Conservation (phyloP, 768 basidiomycete genomes). For the Strobilomyces echinocephalus region DNA sequence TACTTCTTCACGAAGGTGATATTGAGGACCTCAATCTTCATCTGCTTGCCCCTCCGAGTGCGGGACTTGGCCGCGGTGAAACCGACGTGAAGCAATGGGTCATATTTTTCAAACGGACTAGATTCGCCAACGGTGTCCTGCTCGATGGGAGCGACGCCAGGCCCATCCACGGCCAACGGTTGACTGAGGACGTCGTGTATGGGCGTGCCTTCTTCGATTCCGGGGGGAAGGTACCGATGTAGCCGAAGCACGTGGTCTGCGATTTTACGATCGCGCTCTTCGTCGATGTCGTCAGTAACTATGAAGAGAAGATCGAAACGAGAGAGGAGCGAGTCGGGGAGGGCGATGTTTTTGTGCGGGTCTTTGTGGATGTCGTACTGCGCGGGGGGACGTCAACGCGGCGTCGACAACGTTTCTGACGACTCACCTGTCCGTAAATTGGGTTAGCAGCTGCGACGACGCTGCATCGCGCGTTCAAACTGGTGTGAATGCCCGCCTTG, state of each 20-base stretch:
- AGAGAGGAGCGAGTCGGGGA: conserved; percentile 94
- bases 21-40: conserved; percentile 78
- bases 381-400: conserved; percentile 7
- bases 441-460: conserved; percentile 98
- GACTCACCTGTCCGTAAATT: conserved; percentile 87
- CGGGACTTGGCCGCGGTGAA: conserved; percentile 48
- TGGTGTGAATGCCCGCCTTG: conserved; percentile 98
- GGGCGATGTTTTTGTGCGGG: conserved; percentile 96
- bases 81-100: conserved; percentile 90
- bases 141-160: conserved; percentile 39
- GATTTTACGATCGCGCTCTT: conserved; percentile 86
- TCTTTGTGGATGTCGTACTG: conserved; percentile 99
- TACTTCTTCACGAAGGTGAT: conserved; percentile 98
- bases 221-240: conserved; percentile 94
- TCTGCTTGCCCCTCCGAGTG: conserved; percentile 55
- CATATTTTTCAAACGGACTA: conserved; percentile 92
- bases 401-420: not conserved
- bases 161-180: conserved; percentile 82
- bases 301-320: conserved; percentile 99
- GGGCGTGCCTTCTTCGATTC: conserved; percentile 94
- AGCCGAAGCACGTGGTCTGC: conserved; percentile 97
- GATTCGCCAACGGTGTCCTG: conserved; percentile 36
- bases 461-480: conserved; percentile 94
- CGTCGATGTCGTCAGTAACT: conserved; percentile 97
- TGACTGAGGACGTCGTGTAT: conserved; percentile 84